Conservation (phyloP, 2,329 filamentous ascomycete genomes). For the Aspergillus pseudoviridinutans region DNA sequence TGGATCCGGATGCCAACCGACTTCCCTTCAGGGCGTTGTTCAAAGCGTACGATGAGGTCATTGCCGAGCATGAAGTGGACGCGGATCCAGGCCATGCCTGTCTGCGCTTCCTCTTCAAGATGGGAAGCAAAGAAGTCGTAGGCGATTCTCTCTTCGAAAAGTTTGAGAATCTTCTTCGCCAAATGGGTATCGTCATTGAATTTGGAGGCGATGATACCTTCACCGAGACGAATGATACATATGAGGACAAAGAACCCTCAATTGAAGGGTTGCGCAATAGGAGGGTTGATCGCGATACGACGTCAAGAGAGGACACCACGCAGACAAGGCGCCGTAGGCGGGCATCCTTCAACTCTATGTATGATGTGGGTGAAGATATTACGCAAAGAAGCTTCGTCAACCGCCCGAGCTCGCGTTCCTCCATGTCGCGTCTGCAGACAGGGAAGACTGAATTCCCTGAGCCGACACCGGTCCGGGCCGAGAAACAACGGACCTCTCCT, state of each 20-base stretch:
- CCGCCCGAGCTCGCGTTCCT: constrained; percentile 41
- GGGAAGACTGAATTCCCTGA: constrained; percentile 34
- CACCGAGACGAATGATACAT: constrained; percentile 23
- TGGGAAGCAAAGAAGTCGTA: constrained; percentile 59
- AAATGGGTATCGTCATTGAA: constrained; percentile 69
- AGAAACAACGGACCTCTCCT: constrained; percentile 18
- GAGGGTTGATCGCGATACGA: constrained; percentile 14
- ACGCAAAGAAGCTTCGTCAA: constrained; percentile 40
- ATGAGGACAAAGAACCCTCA: constrained; percentile 19
- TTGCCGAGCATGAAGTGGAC: constrained; percentile 66
- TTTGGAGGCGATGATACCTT: constrained; percentile 47
- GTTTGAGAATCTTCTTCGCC: constrained; percentile 63
- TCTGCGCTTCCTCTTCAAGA: constrained; percentile 72
- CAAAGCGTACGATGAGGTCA: constrained; percentile 70
- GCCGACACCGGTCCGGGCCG: constrained; percentile 13
- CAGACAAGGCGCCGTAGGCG: constrained; percentile 39
- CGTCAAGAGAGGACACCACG: constrained; percentile 25
- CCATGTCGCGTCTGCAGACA: constrained; percentile 39
- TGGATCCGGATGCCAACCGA: constrained; percentile 59
- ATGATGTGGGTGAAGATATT: constrained; percentile 51
- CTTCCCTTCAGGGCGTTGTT: constrained; percentile 76
- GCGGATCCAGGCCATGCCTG: constrained; percentile 72
- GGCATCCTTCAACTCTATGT: constrained; percentile 53
- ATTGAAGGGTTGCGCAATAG: constrained; percentile 21
- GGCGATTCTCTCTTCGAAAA: constrained; percentile 62